Base-by-base conservation (phyloP, 2,329 filamentous ascomycete genomes). In the Fusarium sp. region DNA sequence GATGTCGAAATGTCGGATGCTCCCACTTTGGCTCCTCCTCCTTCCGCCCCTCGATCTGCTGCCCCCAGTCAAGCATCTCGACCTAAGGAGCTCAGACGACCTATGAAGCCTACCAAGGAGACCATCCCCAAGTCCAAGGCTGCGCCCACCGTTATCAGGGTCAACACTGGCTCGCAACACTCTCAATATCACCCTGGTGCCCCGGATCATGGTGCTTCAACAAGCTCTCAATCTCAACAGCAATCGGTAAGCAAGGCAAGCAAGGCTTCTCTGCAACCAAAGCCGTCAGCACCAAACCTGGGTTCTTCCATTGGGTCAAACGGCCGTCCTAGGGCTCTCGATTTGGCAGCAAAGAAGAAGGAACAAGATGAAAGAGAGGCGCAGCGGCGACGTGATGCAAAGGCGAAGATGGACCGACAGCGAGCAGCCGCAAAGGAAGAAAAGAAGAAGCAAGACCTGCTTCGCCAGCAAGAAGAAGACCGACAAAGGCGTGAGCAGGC, bases 351-450 rank as follows among this genome's bases (percentile, higher is more conserved):
- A 39, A 91, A 90, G 75, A 95, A 94, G 79, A 95, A 92, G 76
- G 94, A 97, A 77, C 91, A 90, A 77, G 94, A 97, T 73, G 93
- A 97, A 76, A 89, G 90, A 48, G 92, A 94, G 69, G 88, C 89
- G 15, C 90, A 94, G 74, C 89, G 91, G 50, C 95, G 93, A 75
- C 90, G 91, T 10, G 92, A 97, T 20, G 90, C 91, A 38, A 97
- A 97, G 80, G 87, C 90, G 17, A 93, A 97, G 73, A 82, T 92
- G 34, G 94, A 97, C 76, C 90, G 92, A 48, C 94, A 94, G 81
- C 87, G 92, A 62, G 88, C 88, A 48, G 88, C 87, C 7, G 78
- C 82, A 18, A 90, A 91, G 71, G 90, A 91, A 63, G 90, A 92
- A 71, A 88, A 92, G 72, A 84, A 83, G 57, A 86, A 82, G 50